Base-by-base conservation (phyloP, 305 asterid genomes). In the Solanum hybrid region DNA sequence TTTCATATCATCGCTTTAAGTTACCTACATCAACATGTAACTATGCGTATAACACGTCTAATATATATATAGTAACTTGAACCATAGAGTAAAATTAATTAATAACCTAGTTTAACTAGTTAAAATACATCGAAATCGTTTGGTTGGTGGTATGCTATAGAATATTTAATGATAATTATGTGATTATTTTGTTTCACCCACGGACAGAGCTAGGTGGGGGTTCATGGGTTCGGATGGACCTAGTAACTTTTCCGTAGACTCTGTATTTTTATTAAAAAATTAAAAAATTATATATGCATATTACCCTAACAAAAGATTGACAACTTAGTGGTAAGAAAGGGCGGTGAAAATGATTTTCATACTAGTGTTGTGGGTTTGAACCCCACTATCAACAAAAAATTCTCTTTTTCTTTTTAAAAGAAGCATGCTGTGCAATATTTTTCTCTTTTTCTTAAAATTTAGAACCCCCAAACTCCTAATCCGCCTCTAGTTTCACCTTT, bases 161-260 rank as follows among this genome's bases (percentile, higher is more conserved):
- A 70, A 70, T 24, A 70, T 12, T 0, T 11, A 24, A 5, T 12
- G 31, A 24, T 24, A 70, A 24, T 68, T n/a, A 68, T 68, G 76
- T 4, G 3, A 24, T 70, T 70, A 24, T 70, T 70, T 65, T 22
- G 11, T 65, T 65, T 65, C 0, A 61, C 2, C 12, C 2, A 57
- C 0, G 6, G 24, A 2, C 2, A 0, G 10, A 17, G 70, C 1
- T 57, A 6, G 10, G 1, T 15, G 68, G 10, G 22, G 10, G 10
- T 57, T 57, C 1, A 6, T 57, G 4, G 0, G 4, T 57, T 57
- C 70, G 4, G 24, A 57, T 4, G 1, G 0, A 17, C 0, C 1
- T 0, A 17, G 0, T 17, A 7, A 17, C 10, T 57, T 57, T 57
- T 57, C 0, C 2, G 4, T 17, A 17, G 24, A 6, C 4, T 0